Base-by-base conservation (phyloP, 805 yeast species). In the Ogataea trehalophila region DNA sequence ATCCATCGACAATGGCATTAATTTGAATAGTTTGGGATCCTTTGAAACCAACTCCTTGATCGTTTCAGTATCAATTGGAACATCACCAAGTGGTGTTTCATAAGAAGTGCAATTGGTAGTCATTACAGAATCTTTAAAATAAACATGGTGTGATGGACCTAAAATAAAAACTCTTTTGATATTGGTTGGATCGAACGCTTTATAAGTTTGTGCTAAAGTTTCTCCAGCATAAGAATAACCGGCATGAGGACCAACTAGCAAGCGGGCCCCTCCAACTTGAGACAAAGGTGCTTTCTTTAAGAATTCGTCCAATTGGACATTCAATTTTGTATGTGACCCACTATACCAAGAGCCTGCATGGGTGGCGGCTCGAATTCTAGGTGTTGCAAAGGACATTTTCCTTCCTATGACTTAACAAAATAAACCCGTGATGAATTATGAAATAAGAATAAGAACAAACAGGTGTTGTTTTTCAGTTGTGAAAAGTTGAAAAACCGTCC, bases 291-390 rank as follows among this genome's bases (percentile, higher is more conserved):
- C 76, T 11, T 53, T 54, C 6, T 58, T 57, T 40, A 87, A 65
- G 55, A 70, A 79, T 1, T 60, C 58, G 13, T 74, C 74, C 16
- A 92, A 48, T 53, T 87, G 87, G 8, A 60, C 48, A 2, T 70
- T 62, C 14, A 92, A 71, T 18, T 59, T 61, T 1, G 57, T 39
- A 0, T 73, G 55, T 41, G 74, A 72, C 14, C 71, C 71, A 2
- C 80, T 57, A 63, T 94, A 92, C 99, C 99, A 92, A 2, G 90
- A 66, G 2, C 98, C 98, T 3, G 97, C 84, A 64, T 92, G 97
- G 2, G 95, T 76, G 1, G 96, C 95, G 3, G 82, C 77, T 52
- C 69, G 55, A 2, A 58, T 42, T 15, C 37, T 35, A 17, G 23
- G 41, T n/a, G 38, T 23, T 22, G 37, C n/a, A 26, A 26, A 26